Evolutionary conservation across 129 eudicot species (phyloP).

Genomic region (Sambucus nigra): DNA sequence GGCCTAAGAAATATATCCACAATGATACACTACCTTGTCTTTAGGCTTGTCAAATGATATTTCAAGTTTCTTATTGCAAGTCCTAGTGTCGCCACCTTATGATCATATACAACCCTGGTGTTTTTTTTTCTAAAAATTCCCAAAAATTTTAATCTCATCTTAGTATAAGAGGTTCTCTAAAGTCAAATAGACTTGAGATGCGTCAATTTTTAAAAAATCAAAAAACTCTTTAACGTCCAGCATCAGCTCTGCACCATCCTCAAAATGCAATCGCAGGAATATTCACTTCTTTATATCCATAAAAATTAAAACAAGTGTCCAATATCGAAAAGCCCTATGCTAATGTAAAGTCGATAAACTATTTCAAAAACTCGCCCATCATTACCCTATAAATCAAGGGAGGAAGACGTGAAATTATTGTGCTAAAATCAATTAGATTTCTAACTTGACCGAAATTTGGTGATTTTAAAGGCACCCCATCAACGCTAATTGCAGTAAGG

Average conservation of each 20-base stretch:
- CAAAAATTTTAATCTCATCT: slow-evolving; percentile 67
- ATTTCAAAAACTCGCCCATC: slow-evolving; percentile 60
- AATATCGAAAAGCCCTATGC: slow-evolving; percentile 72
- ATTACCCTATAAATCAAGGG: slow-evolving; percentile 58
- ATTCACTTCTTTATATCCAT: slow-evolving; percentile 52
- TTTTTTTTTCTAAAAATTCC: slow-evolving; percentile 91
- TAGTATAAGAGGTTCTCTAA: slow-evolving; percentile 60
- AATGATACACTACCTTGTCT: slow-evolving; percentile 8
- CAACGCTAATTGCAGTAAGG: slow-evolving; percentile 63
- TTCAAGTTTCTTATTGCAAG: slow-evolving; percentile 80
- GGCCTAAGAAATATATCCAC: slow-evolving; percentile 17
- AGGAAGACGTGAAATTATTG: slow-evolving; percentile 76
- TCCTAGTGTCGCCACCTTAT: slow-evolving; percentile 48
- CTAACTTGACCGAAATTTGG: slow-evolving; percentile 46
- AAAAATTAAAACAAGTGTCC: slow-evolving; percentile 82
- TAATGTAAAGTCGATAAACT: slow-evolving; percentile 58
- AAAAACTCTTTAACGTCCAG: slow-evolving; percentile 67
- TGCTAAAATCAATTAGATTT: slow-evolving; percentile 76
- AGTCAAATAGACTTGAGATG: slow-evolving; percentile 87
- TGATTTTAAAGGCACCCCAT: slow-evolving; percentile 46
- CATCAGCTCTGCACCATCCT: slow-evolving; percentile 31
- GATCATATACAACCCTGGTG: slow-evolving; percentile 67
- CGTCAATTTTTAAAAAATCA: slow-evolving; percentile 61
- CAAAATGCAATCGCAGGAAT: slow-evolving; percentile 66
- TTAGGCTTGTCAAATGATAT: slow-evolving; percentile 19